Evolutionary conservation across 176 grass and related monocot genomes (phyloP), one percentile per base, ranked within the genome.

Genomic region (Oryza officinalis): DNA sequence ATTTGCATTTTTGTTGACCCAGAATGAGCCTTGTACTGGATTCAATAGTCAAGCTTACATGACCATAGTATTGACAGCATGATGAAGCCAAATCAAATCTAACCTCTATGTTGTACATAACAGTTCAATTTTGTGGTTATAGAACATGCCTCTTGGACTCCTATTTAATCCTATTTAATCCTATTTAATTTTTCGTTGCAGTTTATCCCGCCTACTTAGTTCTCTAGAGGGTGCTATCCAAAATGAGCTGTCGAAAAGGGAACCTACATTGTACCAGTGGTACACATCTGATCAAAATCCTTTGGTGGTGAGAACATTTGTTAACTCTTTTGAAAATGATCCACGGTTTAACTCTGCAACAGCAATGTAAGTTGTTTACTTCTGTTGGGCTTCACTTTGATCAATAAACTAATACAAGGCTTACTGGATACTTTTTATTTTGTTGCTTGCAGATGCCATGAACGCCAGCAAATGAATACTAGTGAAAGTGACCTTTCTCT

Each of bases 301-400:
- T 63, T 81, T 89, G 89, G 93, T 91, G 72, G 89, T 99, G 73
- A 87, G 83, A 33, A 95, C 90, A 83, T 94, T 99, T 87, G 89
- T 96, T 18, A 94, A 94, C 77, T 74, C 88, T 72, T 99, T 99
- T 40, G 93, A 99, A 81, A 96, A 87, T 43, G 96, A 96, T 75
- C 76, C 79, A 82, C 86, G 31, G 71, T 96, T 96, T 86, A 89
- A 69, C 83, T 85, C 93, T 83, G 93, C 89, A 74, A 94, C 89
- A 67, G 69, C 70, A 63, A 89, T 92, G 96, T 99, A 87, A n/a
- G 91, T 81, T 79, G 64, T 79, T 45, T 45, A 45, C 22, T 72
- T 71, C 76, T 35, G 76, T 84, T 80, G 66, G 69, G 69, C 15
- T 37, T 10, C 75, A 69, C 22, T 67, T 75, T 49, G 12, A 47